Base-by-base conservation (phyloP, 2,329 filamentous ascomycete genomes). In the Remersonia thermophila region DNA sequence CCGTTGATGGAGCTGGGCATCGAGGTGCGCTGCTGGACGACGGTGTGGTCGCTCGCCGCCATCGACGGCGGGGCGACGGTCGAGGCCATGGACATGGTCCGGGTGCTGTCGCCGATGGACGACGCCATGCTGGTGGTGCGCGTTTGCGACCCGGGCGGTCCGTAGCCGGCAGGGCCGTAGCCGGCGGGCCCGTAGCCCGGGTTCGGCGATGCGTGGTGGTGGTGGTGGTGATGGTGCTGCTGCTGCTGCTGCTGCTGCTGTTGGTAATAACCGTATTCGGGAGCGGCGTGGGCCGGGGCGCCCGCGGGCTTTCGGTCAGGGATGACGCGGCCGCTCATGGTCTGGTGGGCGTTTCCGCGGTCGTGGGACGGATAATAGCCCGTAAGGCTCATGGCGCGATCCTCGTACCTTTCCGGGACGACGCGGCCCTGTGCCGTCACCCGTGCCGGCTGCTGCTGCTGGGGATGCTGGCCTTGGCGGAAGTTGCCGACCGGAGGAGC, bases 381-480 rank as follows among this genome's bases (percentile, higher is more conserved):
- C 4, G 81, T 91, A 80, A 98, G 80, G 31, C 89, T 94, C 91
- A 96, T 96, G 44, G 91, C 79, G 39, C 91, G 76, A 51, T 93
- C 84, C 39, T 45, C 37, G 43, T 87, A 82, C 36, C 89, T 77
- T 54, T 95, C 87, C 1, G 91, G 91, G 7, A 98, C 86, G 26
- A 91, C 69, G 42, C 91, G 75, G 23, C 91, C 91, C 56, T 95
- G 87, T 7, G 87, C 84, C 3, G 91, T 98, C 33, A 85, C 93
- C 43, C 80, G 72, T 2, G 85, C 78, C 48, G 71, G 65, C 41
- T 65, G 66, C 44, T 62, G 64, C 47, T 77, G 74, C 53, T 84
- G 89, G 20, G 77, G 80, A 40, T 81, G 77, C 47, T 87, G 81
- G 37, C 87, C 79, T 47, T 87, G 81, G 37, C 87, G 79, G 52